Percentiles rank a stretch among this genome's conserved stretches.
Evolutionary conservation across 805 yeast genomes (phyloP).

Genomic region (Clavispora carvajalis): DNA sequence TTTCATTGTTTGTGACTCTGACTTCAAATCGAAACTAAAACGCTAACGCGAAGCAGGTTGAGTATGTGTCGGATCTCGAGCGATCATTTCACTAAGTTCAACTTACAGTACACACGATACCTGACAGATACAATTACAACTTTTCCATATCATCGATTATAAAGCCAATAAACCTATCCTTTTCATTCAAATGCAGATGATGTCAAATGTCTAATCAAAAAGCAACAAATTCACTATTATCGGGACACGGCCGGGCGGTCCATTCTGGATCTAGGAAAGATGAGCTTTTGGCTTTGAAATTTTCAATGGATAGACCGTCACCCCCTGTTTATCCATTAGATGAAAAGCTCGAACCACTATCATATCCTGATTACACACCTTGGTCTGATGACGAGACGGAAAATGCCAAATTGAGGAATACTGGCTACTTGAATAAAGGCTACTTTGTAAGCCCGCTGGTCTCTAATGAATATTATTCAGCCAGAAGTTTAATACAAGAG

Average conservation of each 20-base stretch:
- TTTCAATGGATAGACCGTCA: slow-evolving; percentile 30
- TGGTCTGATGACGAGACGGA: slow-evolving; percentile 41
- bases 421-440: slow-evolving; percentile 60
- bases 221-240: slow-evolving; percentile 12
- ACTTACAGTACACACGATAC: not conserved
- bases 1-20: not conserved
- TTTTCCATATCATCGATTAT: not conserved
- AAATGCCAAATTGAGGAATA: slow-evolving; percentile 46
- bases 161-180: too few relatives aligned
- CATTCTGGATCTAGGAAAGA: slow-evolving; percentile 22
- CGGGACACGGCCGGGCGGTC: slow-evolving; percentile 12
- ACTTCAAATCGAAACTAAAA: not conserved
- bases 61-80: not conserved
- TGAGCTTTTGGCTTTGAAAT: slow-evolving; percentile 32
- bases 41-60: not conserved
- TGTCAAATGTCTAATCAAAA: slow-evolving; percentile 8
- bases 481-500: slow-evolving; percentile 53
- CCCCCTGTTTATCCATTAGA: slow-evolving; percentile 31
- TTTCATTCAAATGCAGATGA: not conserved
- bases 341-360: slow-evolving; percentile 13
- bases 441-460: slow-evolving; percentile 59
- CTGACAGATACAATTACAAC: not conserved
- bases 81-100: not conserved
- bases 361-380: slow-evolving; percentile 67
- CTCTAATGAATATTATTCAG: slow-evolving; percentile 64